Base-by-base conservation (phyloP, 176 grass and related monocot genomes). In the Musa acuminata region DNA sequence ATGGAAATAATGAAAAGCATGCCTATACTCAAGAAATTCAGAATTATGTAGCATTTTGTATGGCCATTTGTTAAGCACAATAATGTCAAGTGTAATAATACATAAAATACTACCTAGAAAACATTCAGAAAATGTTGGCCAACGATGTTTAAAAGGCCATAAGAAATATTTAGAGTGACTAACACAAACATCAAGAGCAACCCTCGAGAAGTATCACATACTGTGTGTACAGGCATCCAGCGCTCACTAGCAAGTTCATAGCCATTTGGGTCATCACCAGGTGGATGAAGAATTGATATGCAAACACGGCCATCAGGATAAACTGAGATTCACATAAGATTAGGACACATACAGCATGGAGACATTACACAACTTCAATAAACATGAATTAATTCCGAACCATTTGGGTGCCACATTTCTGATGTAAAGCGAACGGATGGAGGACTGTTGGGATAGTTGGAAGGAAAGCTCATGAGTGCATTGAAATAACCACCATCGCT, bases 381-480 rank as follows among this genome's bases (percentile, higher is more conserved):
- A 62, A n/a, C 12, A 55, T 2, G 17, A 49, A 22, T 75, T 24
- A 62, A 78, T 72, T 80, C 12, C 75, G 62, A 53, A 96, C 93
- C 93, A 88, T 96, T 96, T 52, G 93, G 93, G 79, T 96, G 93
- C 93, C 93, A 96, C 93, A 96, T 96, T 84, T 96, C 85, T 75
- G 93, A 96, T 11, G 89, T 90, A 77, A 96, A 96, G 84, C 93
- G 85, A 19, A 96, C 89, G 72, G 93, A 59, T 51, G 93, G 93
- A 50, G 93, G 89, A 51, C 93, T 96, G 29, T 96, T 96, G 10
- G 93, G 93, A 84, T 96, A 96, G 82, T 96, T 90, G 65, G 82
- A 65, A 19, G 93, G 93, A 48, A 69, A 69, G 67, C 26, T 69
- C 67, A 69, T 69, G 19, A 69, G 29, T 48, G 67, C 67, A 69